These are phyloP conservation scores for Hymenoscyphus albidus DNA, from an alignment of 2,329 filamentous ascomycete species.

Conservation along the genomic window DNA sequence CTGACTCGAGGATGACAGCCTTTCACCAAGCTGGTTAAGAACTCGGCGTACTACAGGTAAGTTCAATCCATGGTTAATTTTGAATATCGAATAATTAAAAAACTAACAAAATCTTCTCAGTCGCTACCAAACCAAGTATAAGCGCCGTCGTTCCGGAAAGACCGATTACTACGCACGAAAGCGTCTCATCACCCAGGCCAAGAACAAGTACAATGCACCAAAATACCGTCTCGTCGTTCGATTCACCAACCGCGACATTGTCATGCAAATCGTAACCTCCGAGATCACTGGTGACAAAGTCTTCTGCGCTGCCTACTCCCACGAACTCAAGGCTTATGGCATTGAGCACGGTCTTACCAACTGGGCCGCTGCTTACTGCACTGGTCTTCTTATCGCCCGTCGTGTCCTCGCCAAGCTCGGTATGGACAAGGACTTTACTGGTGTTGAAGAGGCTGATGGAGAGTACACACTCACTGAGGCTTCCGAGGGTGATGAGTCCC, in stretches of 20 bases:
- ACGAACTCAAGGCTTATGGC: conserved; percentile 97
- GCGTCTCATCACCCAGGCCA: conserved; percentile 99
- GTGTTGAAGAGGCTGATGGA: conserved; percentile 95
- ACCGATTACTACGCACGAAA: conserved; percentile 99
- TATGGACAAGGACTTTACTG: conserved; percentile 85
- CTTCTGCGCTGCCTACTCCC: conserved; percentile 85
- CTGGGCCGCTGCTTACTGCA: conserved; percentile 97
- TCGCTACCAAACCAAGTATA: conserved; percentile 99
- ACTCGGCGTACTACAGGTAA: conserved; percentile 97
- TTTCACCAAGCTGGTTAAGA: conserved; percentile 96
- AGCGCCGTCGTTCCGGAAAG: conserved; percentile 92
- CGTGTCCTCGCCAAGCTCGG: conserved; percentile 96
- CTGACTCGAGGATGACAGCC: conserved; percentile 84
- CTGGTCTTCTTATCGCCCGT: conserved; percentile 93
- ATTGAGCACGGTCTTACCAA: conserved; percentile 99
- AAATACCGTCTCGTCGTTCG: conserved; percentile 99
- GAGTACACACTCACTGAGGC: conserved; percentile 96
- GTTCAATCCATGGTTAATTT: conserved; percentile 33
- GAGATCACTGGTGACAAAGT: conserved; percentile 99
- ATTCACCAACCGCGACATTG: conserved; percentile 99
- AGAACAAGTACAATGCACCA: conserved; percentile 99
- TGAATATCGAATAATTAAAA: background rate
- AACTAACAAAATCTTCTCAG: conserved; percentile 44
- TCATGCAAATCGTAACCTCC: conserved; percentile 93
- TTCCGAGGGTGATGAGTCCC: conserved; percentile 77